Evolutionary conservation across 257 asterid genomes (phyloP), one percentile per base, ranked within the genome.

Genomic region (Rubia yunnanensis): DNA sequence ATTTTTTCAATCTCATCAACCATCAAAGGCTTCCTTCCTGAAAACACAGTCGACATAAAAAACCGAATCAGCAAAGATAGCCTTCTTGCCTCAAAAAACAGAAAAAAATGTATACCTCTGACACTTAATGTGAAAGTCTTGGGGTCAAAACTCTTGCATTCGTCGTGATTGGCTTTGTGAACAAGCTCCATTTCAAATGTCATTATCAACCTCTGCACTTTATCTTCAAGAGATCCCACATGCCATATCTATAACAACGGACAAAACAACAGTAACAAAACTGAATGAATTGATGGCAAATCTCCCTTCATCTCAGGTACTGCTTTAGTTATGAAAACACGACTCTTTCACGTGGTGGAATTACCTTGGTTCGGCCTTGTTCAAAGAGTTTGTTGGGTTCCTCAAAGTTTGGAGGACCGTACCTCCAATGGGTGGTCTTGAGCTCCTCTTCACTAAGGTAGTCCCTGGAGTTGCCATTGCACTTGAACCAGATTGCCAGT

Each of bases 391-490:
- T 76, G 70, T 88, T 70, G 1, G 83, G 89, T 34, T 28, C 85
- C 66, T 83, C 95, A 77, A 88, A 60, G 74, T 84, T 2, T n/a
- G 97, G 97, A 66, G 88, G 88, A 3, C 90, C 94, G 56, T 32
- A 64, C 1, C n/a, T 75, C 97, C 97, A 89, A 50, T 72, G 68
- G 38, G 86, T 85, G 71, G 60, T 87, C 60, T 82, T 68, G 56
- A 50, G 56, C 26, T 50, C 56, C 13, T 50, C 56, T 50, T 50
- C 56, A n/a, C 56, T 50, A 20, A 50, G 56, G 56, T n/a, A 20
- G 13, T 50, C 56, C 13, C 56, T 50, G 23, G 56, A 20, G 26
- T 0, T 50, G 23, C 56, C 56, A 50, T 50, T 88, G 20, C 50
- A 44, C n/a, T n/a, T n/a, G n/a, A n/a, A n/a, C n/a, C n/a, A 44